Percentiles rank a stretch among this genome's conserved stretches.
phyloP scores from a whole-genome alignment of 352 stramenopile genomes.

The Globisporangium barbulae region DNA sequence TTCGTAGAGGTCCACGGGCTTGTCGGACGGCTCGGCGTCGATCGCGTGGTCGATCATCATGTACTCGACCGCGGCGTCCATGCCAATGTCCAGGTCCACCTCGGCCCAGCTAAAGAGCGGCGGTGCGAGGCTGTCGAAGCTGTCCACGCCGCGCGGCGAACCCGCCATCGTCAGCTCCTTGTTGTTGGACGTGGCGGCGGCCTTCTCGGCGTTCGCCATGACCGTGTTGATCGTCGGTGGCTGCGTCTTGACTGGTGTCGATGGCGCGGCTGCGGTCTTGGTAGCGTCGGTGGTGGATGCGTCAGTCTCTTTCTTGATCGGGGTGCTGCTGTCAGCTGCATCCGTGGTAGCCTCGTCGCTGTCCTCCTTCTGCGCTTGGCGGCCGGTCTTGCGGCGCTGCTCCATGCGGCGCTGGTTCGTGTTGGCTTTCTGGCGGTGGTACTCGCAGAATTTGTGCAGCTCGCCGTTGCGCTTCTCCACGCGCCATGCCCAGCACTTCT shows the following conservation, averaged over 20 bases:
- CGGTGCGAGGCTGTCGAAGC: conserved; percentile 25
- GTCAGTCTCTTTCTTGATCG: conserved; percentile 10
- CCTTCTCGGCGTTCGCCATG: conserved; percentile 17
- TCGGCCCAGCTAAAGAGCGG: conserved; percentile 70
- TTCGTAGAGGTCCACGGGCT: conserved; percentile 71
- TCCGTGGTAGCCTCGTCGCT: conserved; percentile 17
- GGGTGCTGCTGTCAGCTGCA: not conserved
- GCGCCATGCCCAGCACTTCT: conserved; percentile 80
- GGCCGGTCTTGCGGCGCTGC: conserved; percentile 68
- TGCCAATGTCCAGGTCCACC: conserved; percentile 64
- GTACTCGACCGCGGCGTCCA: conserved; percentile 70
- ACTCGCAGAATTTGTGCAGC: conserved; percentile 86
- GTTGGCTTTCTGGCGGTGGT: conserved; percentile 82
- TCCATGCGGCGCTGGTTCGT: conserved; percentile 84
- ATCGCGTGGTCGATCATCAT: conserved; percentile 78
- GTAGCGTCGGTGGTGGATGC: no score
- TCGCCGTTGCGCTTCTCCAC: conserved; percentile 81
- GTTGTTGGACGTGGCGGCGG: conserved; percentile 20
- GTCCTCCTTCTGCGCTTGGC: conserved; percentile 13
- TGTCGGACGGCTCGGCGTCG: conserved; percentile 72
- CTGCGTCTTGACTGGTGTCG: not conserved
- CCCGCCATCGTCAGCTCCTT: not conserved
- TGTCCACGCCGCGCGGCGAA: conserved; percentile 48
- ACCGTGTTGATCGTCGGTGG: conserved; percentile 17
- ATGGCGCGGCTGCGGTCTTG: not conserved